Evolutionary conservation across 139 green algal species (phyloP).

Genomic region (Mesotaenium endlicherianum): DNA sequence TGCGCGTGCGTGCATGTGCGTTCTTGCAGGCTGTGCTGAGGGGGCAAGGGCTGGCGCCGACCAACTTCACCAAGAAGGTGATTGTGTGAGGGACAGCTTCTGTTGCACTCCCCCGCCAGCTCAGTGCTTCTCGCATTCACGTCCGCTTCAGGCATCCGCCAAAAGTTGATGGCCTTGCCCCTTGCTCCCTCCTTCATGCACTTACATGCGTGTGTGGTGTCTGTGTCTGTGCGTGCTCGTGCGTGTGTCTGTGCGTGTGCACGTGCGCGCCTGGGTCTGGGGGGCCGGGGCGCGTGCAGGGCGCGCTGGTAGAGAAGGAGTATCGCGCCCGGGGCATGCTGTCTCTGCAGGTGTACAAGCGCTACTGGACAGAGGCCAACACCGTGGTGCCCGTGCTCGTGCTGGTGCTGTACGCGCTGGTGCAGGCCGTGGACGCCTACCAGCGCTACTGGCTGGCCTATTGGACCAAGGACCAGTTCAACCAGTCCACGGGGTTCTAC

Average conservation of each 20-base stretch:
- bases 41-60: too few species aligned
- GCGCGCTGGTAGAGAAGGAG: slow-evolving; percentile 27
- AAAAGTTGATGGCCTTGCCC: background rate
- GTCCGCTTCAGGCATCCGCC: background rate
- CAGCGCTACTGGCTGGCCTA: slow-evolving; percentile 66
- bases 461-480: slow-evolving; percentile 67
- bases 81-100: background rate
- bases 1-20: too few species aligned
- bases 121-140: background rate
- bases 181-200: background rate
- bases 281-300: too few species aligned
- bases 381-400: slow-evolving; percentile 14
- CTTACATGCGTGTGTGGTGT: background rate
- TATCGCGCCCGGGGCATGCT: slow-evolving; percentile 37
- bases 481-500: slow-evolving; percentile 64
- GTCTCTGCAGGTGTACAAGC: slow-evolving; percentile 63
- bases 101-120: background rate
- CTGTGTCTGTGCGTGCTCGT: background rate
- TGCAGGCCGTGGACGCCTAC: slow-evolving; percentile 44
- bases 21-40: too few species aligned
- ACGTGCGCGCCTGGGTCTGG: background rate
- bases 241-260: background rate
- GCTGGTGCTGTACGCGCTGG: slow-evolving; percentile 54
- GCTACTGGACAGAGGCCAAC: slow-evolving; percentile 56
- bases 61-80: too few species aligned